Evolutionary conservation across 306 rosid species (phyloP).

Genomic region (Mimosa bimucronata): DNA sequence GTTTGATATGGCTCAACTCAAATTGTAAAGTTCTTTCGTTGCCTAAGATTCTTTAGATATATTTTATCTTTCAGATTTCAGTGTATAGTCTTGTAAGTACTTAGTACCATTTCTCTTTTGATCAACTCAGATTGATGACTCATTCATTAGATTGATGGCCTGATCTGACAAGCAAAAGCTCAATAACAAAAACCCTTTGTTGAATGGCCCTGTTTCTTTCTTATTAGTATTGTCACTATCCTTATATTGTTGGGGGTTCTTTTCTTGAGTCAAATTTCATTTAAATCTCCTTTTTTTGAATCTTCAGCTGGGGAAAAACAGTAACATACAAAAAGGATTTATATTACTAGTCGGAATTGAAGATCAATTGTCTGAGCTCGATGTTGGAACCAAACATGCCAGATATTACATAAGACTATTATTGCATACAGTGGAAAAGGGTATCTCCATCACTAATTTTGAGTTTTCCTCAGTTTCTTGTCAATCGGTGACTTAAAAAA

Average conservation of each 20-base stretch:
- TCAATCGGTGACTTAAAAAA: constrained; percentile 1
- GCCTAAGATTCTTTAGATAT: not conserved
- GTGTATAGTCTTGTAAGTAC: constrained; percentile 44
- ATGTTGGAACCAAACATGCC: constrained; percentile 23
- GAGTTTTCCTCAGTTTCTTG: not conserved
- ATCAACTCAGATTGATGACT: constrained; percentile 22
- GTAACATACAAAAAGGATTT: constrained; percentile 22
- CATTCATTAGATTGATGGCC: constrained; percentile 30
- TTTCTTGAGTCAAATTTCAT: constrained; percentile 25
- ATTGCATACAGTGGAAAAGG: not conserved
- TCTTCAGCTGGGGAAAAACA: constrained; percentile 18
- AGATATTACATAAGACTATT: not conserved
- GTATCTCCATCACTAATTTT: not conserved
- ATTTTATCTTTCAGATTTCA: constrained; percentile 5
- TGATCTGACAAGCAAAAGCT: not conserved
- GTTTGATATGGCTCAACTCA: constrained; percentile 69
- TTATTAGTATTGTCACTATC: constrained; percentile 20
- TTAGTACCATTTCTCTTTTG: constrained; percentile 29
- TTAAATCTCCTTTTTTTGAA: constrained; percentile 14
- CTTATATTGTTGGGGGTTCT: constrained; percentile 12
- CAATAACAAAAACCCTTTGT: not conserved
- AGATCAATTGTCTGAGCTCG: not conserved
- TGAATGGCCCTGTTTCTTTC: constrained; percentile 17
- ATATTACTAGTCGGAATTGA: not conserved
- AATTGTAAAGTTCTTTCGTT: constrained; percentile 39